Conservation (phyloP, 805 yeast species). For the Hagleromyces aurorensis region DNA sequence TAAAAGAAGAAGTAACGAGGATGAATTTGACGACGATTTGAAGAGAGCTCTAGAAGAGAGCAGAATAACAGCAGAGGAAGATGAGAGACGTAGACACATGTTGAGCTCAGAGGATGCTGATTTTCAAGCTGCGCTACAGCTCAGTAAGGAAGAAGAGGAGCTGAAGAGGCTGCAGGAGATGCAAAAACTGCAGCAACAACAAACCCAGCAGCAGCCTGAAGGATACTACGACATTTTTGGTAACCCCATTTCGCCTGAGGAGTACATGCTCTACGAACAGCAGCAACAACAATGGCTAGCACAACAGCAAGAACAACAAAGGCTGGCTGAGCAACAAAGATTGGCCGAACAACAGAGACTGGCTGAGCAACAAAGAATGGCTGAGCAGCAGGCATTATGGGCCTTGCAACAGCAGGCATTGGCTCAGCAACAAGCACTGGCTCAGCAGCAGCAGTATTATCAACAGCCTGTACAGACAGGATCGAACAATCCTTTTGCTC, state of each 20-base stretch:
- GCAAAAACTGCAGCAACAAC: conserved; percentile 20
- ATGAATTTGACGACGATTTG: conserved; percentile 64
- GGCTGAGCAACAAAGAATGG: conserved; percentile 1
- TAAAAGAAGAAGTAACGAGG: conserved; percentile 25
- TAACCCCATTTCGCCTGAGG: conserved; percentile 32
- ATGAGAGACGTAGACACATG: conserved; percentile 46
- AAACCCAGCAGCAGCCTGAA: conserved; percentile 23
- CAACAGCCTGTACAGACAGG: conserved; percentile 57
- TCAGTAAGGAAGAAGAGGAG: conserved; percentile 25
- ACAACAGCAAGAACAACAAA: conserved; percentile 22
- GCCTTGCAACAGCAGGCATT: conserved; percentile 26
- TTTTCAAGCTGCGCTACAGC: conserved; percentile 20
- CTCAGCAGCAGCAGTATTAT: conserved; percentile 32
- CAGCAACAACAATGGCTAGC: conserved; percentile 23
- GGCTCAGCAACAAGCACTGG: conserved; percentile 26
- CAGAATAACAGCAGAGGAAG: conserved; percentile 74
- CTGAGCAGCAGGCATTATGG: conserved; percentile 16
- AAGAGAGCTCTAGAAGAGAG: conserved; percentile 76
- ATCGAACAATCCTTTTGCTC: conserved; percentile 72
- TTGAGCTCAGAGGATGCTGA: conserved; percentile 18
- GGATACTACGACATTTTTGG: conserved; percentile 31
- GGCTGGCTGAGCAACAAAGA: conserved; percentile 20
- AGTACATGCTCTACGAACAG: conserved; percentile 29
- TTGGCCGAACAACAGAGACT: conserved; percentile 11
- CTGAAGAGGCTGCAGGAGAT: conserved; percentile 21